A percentile compares a stretch with the other conserved stretches of the same genome.
These are phyloP conservation scores for Sarcodon aspratus DNA, from an alignment of 768 basidiomycete species.

Conservation along the genomic window DNA sequence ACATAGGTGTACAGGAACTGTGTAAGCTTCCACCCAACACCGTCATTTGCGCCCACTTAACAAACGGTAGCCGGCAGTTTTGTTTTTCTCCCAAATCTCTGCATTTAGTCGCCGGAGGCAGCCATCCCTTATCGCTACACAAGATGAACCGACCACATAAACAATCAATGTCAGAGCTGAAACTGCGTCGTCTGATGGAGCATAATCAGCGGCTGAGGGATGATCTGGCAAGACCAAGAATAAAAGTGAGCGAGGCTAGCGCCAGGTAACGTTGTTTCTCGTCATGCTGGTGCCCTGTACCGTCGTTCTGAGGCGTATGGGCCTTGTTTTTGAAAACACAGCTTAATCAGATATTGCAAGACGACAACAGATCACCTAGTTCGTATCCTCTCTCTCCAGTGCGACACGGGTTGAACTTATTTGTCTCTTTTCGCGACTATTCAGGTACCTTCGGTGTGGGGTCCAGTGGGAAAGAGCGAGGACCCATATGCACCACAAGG, in stretches of 20 bases:
- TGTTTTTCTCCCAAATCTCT: background rate
- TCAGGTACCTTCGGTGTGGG: conserved; percentile 95
- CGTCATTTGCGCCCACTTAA: background rate
- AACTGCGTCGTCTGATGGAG: conserved; percentile 65
- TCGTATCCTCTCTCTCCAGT: conserved; percentile 12
- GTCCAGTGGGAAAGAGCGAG: conserved; percentile 81
- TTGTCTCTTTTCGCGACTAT: conserved; percentile 10
- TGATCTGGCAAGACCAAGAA: conserved; percentile 59
- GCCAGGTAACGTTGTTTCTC: conserved; percentile 33
- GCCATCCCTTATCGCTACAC: background rate
- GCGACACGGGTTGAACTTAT: background rate
- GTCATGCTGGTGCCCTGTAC: background rate
- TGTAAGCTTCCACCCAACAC: no score
- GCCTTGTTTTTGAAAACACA: conserved; percentile 14
- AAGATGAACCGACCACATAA: conserved; percentile 23
- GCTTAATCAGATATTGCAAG: conserved; percentile 66
- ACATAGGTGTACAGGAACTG: no score
- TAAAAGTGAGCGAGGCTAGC: conserved; percentile 64
- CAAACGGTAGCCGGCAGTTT: background rate
- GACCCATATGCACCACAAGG: conserved; percentile 78
- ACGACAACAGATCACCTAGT: conserved; percentile 63
- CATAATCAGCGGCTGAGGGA: conserved; percentile 66
- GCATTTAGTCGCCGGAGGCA: background rate
- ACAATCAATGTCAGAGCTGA: conserved; percentile 75
- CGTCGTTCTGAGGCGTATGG: background rate